Base-by-base conservation (phyloP, 208 protist genomes). In the Kentomonas sorsogonicus region DNA sequence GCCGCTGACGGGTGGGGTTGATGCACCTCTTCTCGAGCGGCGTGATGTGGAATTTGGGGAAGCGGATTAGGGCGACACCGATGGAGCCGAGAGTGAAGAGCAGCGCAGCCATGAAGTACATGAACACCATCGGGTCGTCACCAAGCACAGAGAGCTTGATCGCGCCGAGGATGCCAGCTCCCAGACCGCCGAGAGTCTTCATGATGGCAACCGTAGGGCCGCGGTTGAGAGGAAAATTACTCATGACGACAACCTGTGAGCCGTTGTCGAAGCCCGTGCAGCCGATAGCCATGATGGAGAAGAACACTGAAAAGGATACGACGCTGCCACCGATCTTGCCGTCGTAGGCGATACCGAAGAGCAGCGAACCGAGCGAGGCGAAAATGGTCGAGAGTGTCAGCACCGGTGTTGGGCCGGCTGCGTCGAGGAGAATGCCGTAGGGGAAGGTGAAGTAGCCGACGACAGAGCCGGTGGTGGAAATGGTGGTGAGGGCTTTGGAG, bases 101-200 rank as follows among this genome's bases (percentile, higher is more conserved):
- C n/a, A 69, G 23, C 26, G 53, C 45, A 1, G 63, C 45, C 39
- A 80, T 38, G 60, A 80, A 75, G 56, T 62, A 75, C 36, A 80
- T 70, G 50, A 69, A 70, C 20, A 31, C 15, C 22, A 51, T 45
- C 7, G 55, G 41, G 13, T 65, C 40, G 13, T 53, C 38, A 40
- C 33, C 29, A 47, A 80, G 76, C 56, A 77, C 74, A 11, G 55
- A 69, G 23, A 77, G 26, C 38, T 74, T 59, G 51, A 76, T 74
- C 20, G 58, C 53, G 31, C 66, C 74, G 20, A 82, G n/a, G 53
- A 82, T 67, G 22, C 65, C 70, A 25, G 59, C 63, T 23, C 74
- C 74, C 18, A 82, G 69, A 30, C 74, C 74, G 25, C 53, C 69
- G 65, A 77, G 74, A 31, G 69, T 76, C 40, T 82, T 82, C 29